Evolutionary conservation across 2,329 filamentous ascomycete genomes (phyloP).

Genomic region (Trichoderma oligosporum): DNA sequence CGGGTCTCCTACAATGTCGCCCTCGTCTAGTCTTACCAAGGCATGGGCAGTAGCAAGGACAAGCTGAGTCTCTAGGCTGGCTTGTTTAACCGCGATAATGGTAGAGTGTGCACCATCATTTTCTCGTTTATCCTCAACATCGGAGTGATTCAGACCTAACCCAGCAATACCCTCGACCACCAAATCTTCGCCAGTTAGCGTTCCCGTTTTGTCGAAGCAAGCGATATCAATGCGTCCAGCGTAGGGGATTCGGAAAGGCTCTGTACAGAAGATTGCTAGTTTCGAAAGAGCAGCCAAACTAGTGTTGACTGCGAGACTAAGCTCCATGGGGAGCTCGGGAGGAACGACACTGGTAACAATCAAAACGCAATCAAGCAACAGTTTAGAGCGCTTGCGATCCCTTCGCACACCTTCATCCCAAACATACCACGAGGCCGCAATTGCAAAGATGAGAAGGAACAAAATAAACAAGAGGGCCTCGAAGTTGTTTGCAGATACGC

Average conservation of each 20-base stretch:
- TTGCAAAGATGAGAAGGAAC: constrained; percentile 91
- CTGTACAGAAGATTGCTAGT: constrained; percentile 96
- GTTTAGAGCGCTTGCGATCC: constrained; percentile 95
- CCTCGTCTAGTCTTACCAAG: constrained; percentile 92
- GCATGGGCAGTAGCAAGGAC: constrained; percentile 94
- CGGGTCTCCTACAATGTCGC: constrained; percentile 93
- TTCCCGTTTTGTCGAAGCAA: constrained; percentile 98
- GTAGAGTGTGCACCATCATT: constrained; percentile 78
- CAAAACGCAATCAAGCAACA: constrained; percentile 92
- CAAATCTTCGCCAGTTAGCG: constrained; percentile 90
- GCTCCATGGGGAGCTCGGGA: constrained; percentile 97
- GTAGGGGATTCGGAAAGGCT: constrained; percentile 96
- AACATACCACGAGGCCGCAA: constrained; percentile 98
- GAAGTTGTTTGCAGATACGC: constrained; percentile 95
- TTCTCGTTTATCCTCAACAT: constrained; percentile 62
- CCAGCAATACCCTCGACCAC: constrained; percentile 97
- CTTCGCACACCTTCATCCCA: constrained; percentile 94
- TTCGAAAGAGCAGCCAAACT: constrained; percentile 91
- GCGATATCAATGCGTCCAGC: constrained; percentile 93
- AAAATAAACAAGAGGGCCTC: constrained; percentile 97
- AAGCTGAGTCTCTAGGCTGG: constrained; percentile 78
- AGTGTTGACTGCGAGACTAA: constrained; percentile 95
- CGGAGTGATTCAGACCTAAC: constrained; percentile 66
- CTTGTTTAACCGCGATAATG: constrained; percentile 66
- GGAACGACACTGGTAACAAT: constrained; percentile 97